Conservation (phyloP, 306 rosid genomes). For the Mucuna pruriens region DNA sequence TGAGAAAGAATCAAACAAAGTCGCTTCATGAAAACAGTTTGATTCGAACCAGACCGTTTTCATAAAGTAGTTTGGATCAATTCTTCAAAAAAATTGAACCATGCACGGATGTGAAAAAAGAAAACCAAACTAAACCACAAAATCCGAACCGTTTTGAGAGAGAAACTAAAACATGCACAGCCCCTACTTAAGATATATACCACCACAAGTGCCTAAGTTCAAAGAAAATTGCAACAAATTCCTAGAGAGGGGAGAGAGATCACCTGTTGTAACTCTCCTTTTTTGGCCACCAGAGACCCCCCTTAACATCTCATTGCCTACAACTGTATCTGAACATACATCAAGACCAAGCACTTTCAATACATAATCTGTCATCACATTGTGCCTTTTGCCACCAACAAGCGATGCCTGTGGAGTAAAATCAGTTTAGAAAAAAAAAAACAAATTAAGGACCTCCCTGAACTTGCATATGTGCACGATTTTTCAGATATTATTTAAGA, state of each 20-base stretch:
- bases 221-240: not conserved
- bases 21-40: too few relatives aligned
- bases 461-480: not conserved
- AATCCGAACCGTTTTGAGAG: too few relatives aligned
- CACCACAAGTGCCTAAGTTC: not conserved
- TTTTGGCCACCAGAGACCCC: slow-evolving; percentile 95
- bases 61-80: too few relatives aligned
- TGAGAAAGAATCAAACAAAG: too few relatives aligned
- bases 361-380: slow-evolving; percentile 75
- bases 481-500: slow-evolving; percentile 19
- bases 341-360: slow-evolving; percentile 88
- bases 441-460: not conserved
- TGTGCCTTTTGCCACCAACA: slow-evolving; percentile 75
- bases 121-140: too few relatives aligned
- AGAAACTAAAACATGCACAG: too few relatives aligned
- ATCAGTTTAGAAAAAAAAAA: slow-evolving; percentile 18
- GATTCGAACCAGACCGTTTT: too few relatives aligned
- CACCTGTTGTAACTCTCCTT: slow-evolving; percentile 93
- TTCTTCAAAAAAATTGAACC: too few relatives aligned
- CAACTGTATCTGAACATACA: slow-evolving; percentile 76
- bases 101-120: too few relatives aligned
- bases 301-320: slow-evolving; percentile 86
- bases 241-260: slow-evolving; percentile 20
- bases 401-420: slow-evolving; percentile 67
- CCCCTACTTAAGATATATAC: too few relatives aligned